Base-by-base conservation (phyloP, 2,329 filamentous ascomycete species). In the Fonsecaea monophora region DNA sequence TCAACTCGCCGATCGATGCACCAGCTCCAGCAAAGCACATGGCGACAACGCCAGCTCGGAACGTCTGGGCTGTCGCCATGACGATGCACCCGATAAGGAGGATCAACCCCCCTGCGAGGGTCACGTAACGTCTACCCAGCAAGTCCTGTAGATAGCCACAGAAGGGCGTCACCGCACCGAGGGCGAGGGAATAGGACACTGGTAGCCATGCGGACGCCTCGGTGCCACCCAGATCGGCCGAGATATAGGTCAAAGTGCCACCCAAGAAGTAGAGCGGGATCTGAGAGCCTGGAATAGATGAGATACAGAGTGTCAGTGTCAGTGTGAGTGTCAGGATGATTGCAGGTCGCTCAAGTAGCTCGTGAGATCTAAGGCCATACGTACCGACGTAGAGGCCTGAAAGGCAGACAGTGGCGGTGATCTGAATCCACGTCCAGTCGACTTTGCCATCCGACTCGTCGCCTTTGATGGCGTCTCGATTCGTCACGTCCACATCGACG, bases 81-180 rank as follows among this genome's bases (percentile, higher is more conserved):
- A 67, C 18, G 30, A 67, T 67, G 25, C 35, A 35, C 6, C 61
- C 65, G 15, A 65, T 45, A 8, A 59, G 53, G n/a, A 67, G 62
- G 15, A 56, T 30, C 9, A 62, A 7, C 5, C 45, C 61, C 8
- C 65, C 65, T 3, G 53, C 37, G 56, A 67, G 65, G 8, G 65
- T 56, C 38, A 63, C 55, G 37, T 67, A 64, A 5, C 65, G 65
- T 37, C 65, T 12, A 18, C 65, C 65, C 13, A 67, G 59, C 42
- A 67, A 34, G 53, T 67, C 65, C 37, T 64, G 62, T 25, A 67
- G 56, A 40, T 64, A 67, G n/a, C 65, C 65, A n/a, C 61, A 55
- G 0, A 68, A 68, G 5, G 66, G 66, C 18, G 62, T 58, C 18
- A 68, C 37, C 3, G 66, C 48, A 5, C 57, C 63, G 7, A 68